Conservation (phyloP, 495 filamentous ascomycete species). For the Podospora pseudopauciseta region DNA sequence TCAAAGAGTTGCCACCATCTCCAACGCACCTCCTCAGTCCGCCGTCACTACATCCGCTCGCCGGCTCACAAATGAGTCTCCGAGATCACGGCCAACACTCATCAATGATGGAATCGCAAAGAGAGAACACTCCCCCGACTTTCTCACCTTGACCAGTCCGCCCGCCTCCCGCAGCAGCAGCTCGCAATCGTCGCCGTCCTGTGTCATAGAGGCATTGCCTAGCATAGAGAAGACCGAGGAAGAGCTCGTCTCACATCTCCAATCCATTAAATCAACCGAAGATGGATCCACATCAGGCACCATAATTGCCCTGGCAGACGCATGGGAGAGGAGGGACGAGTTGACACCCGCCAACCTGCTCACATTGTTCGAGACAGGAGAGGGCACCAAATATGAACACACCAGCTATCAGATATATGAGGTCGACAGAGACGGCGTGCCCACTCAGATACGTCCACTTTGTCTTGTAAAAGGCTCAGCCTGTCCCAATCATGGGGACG, state of each 20-base stretch:
- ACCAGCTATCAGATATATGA: constrained; percentile 51
- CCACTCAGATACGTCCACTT: constrained; percentile 26
- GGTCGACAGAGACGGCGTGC: constrained; percentile 41
- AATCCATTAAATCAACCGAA: constrained; percentile 16
- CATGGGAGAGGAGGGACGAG: constrained; percentile 35
- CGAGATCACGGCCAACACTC: constrained; percentile 16
- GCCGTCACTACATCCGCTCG: constrained; percentile 6
- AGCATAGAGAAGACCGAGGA: constrained; percentile 22
- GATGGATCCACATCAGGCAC: constrained; percentile 34
- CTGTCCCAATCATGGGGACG: not conserved
- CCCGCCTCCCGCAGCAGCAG: not conserved
- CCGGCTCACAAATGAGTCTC: constrained; percentile 14
- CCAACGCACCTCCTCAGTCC: constrained; percentile 5
- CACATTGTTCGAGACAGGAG: constrained; percentile 20
- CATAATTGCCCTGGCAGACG: constrained; percentile 32
- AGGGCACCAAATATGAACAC: constrained; percentile 36
- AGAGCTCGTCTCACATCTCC: constrained; percentile 38
- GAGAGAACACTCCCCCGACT: constrained; percentile 32
- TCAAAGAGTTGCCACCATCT: constrained; percentile 21
- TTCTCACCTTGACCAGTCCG: constrained; percentile 20
- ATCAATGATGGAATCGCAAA: constrained; percentile 24
- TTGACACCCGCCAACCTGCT: constrained; percentile 34
- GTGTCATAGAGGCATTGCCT: constrained; percentile 18
- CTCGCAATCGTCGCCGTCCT: constrained; percentile 12
- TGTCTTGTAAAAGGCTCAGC: not conserved